Percentiles rank a stretch among this genome's conserved stretches.
Conservation (phyloP, 257 asterid species). For the Linaria vulgaris region DNA sequence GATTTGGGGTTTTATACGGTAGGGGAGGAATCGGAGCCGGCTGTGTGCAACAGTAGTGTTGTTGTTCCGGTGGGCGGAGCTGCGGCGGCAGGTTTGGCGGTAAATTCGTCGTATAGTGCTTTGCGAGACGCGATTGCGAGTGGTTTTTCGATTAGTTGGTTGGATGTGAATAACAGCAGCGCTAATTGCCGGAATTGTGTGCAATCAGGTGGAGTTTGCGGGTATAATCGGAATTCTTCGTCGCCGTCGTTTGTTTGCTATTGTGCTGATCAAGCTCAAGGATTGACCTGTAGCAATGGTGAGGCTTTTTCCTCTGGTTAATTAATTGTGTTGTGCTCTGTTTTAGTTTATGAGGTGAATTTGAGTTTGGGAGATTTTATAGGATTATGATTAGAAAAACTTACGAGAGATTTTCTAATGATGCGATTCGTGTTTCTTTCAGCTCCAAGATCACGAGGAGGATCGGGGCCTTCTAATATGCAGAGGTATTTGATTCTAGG, state of each 20-base stretch:
- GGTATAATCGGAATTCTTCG: constrained; percentile 6
- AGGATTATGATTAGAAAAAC: too few species aligned
- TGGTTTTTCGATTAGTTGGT: constrained; percentile 54
- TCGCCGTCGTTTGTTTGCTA: constrained; percentile 25
- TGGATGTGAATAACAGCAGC: background rate
- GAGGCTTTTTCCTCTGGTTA: background rate
- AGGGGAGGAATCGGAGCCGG: fast-evolving
- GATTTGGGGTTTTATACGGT: constrained; percentile 13
- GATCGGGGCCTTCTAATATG: constrained; percentile 13
- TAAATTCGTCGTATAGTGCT: background rate
- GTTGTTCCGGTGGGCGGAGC: constrained; percentile 34
- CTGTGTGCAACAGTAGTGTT: constrained; percentile 27
- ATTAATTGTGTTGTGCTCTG: too few species aligned
- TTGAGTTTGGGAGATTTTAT: too few species aligned
- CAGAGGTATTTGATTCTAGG: constrained; percentile 28
- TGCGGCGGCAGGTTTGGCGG: background rate
- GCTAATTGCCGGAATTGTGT: constrained; percentile 24
- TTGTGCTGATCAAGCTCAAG: background rate
- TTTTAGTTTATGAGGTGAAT: too few species aligned
- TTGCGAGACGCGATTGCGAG: constrained; percentile 26
- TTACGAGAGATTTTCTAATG: too few species aligned
- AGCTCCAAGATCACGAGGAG: constrained; percentile 5
- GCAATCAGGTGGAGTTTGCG: constrained; percentile 28
- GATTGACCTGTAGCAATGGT: constrained; percentile 1
- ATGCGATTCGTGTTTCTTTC: background rate